A percentile compares a stretch with the other conserved stretches of the same genome.
Evolutionary conservation across 306 rosid genomes (phyloP).

Genomic region (Casuarina cunninghamiana): DNA sequence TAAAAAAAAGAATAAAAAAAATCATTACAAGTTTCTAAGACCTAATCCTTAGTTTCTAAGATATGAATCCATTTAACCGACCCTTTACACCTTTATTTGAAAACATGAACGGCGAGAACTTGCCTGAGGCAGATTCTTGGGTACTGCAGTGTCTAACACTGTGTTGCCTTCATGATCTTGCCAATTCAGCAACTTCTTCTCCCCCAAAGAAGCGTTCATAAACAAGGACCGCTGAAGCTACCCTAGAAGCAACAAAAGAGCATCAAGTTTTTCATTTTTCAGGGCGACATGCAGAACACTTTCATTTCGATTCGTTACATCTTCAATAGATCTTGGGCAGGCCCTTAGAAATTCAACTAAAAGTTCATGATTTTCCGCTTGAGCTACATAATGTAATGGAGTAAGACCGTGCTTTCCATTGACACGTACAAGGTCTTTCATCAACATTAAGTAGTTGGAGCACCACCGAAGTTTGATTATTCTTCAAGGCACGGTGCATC

Average conservation of each 20-base stretch:
- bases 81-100: not conserved
- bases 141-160: constrained; percentile 31
- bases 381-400: too few species aligned
- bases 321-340: not conserved
- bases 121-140: not conserved
- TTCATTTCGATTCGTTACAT: not conserved
- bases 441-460: too few species aligned
- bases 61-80: too few species aligned
- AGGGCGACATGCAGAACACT: not conserved
- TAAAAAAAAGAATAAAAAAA: too few species aligned
- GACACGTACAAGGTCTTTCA: too few species aligned
- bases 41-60: too few species aligned
- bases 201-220: not conserved
- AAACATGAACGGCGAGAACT: not conserved
- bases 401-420: too few species aligned
- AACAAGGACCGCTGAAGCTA: not conserved
- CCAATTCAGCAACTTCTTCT: not conserved
- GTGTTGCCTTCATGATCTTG: constrained; percentile 35
- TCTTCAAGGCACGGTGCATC: too few species aligned
- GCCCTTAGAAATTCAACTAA: not conserved
- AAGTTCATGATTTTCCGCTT: too few species aligned
- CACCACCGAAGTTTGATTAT: too few species aligned
- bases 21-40: too few species aligned
- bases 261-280: not conserved
- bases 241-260: not conserved